These are phyloP conservation scores for Alternaria solani DNA, from an alignment of 2,329 filamentous ascomycete species.

Conservation along the genomic window DNA sequence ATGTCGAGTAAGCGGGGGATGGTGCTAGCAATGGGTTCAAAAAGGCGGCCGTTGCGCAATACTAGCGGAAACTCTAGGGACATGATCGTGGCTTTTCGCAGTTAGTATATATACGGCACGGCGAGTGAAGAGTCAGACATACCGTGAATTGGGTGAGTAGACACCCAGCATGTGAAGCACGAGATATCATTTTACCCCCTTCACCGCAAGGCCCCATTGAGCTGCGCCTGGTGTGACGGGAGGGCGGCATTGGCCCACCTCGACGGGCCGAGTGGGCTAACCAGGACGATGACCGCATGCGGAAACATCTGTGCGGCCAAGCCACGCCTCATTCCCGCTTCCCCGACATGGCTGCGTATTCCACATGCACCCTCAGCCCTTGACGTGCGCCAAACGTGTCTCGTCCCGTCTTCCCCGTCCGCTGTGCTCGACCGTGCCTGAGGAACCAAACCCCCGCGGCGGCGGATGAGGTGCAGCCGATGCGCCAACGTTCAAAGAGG, in stretches of 20 bases:
- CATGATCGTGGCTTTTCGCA: slow-evolving; percentile 29
- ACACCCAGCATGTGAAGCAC: slow-evolving; percentile 33
- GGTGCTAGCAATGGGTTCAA: slow-evolving; percentile 26
- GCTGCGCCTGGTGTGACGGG: slow-evolving; percentile 37
- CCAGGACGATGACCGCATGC: slow-evolving; percentile 16
- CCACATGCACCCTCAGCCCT: slow-evolving; percentile 19
- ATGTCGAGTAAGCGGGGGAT: slow-evolving; percentile 30
- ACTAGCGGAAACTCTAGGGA: slow-evolving; percentile 27
- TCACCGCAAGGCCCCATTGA: slow-evolving; percentile 41
- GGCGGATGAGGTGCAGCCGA: slow-evolving; percentile 30
- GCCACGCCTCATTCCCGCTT: slow-evolving; percentile 25
- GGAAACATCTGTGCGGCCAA: slow-evolving; percentile 22
- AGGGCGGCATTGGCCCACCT: slow-evolving; percentile 35
- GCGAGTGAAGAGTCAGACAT: slow-evolving; percentile 31
- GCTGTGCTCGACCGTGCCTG: slow-evolving; percentile 30
- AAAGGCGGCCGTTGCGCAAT: slow-evolving; percentile 27
- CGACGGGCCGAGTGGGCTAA: slow-evolving; percentile 37
- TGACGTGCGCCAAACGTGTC: slow-evolving; percentile 27
- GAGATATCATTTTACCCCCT: slow-evolving; percentile 39
- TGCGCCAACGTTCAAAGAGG: slow-evolving; percentile 31
- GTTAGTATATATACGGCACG: slow-evolving; percentile 32
- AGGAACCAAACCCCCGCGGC: slow-evolving; percentile 29
- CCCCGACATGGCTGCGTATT: slow-evolving; percentile 34
- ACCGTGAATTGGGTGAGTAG: slow-evolving; percentile 32
- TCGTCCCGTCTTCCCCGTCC: slow-evolving; percentile 43